Evolutionary conservation across 1,284 basidiomycete genomes (phyloP), one percentile per base, ranked within the genome.

Genomic region (Moesziomyces globuligerus): DNA sequence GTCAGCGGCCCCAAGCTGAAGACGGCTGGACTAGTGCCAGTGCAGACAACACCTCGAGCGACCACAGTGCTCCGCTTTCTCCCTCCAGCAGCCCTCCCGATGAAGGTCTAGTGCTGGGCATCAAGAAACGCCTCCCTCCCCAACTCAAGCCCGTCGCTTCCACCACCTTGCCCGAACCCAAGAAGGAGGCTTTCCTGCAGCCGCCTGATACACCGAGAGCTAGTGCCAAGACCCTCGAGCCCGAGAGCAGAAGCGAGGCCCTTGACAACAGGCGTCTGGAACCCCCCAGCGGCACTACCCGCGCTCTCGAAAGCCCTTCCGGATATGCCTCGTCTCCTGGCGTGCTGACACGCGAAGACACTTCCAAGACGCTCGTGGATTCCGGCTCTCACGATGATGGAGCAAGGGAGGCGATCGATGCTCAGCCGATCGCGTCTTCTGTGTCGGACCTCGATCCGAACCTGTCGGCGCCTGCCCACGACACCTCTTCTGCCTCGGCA

Each of bases 11-110:
- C 5, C 60, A 74, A 10, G 39, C 64, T 13, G 72, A 76, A 15
- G 67, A 75, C 20, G 74, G 74, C 23, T 76, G 74, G 74, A 69
- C 71, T 26, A 76, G 74, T 24, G 61, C 69, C 1, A 68, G 68
- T 45, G 64, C 56, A 8, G 59, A 64, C 18, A 67, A 62, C 32
- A 68, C 67, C 1, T 48, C 72, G 9, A 72, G 62, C 43, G 61
- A 58, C 25, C 56, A 49, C 56, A 59, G 57, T 40, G 49, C 45
- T 10, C 50, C 61, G n/a, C 28, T 26, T 3, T 64, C 58, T 32
- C 55, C 69, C 5, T 55, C 57, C 23, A 65, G 59, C 45, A 74
- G 66, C 37, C 61, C 57, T 13, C 51, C 38, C 18, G 74, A 75
- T 18, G 74, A 74, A n/a, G 75, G 62, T 3, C 57, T 75, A 4